Evolutionary conservation across 805 yeast genomes (phyloP), one percentile per base, ranked within the genome.

Genomic region (Zygoascus tannicola): DNA sequence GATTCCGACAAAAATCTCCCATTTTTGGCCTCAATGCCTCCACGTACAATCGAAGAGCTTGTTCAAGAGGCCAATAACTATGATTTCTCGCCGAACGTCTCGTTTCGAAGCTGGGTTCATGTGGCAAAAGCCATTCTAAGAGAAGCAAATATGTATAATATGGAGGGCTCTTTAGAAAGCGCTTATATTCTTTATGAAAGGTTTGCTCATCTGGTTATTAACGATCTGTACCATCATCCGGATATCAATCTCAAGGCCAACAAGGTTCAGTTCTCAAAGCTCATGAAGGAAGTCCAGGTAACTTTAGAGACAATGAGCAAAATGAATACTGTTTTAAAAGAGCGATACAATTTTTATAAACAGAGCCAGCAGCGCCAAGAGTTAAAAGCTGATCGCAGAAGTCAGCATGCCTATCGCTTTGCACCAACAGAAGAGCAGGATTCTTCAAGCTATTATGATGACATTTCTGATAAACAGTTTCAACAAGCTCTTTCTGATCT

Each of bases 111-210:
- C 19, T 80, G 85, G 71, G 53, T 80, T 23, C 70, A 79, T 44
- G 71, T 80, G 39, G 77, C 73, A 42, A 66, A 61, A 37, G 70
- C 69, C 15, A 63, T 71, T 45, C 49, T 47, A n/a, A 46, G 48
- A 3, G 58, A 71, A 63, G 74, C 78, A 0, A 62, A 64, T 23
- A 58, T 70, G 18, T 76, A 69, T 56, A 65, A 65, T 16, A 56
- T 59, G 18, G 74, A 69, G 35, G 63, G 66, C 14, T 65, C 71
- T 22, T 55, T 63, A 35, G 70, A 68, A 35, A 74, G 72, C 46
- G 75, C 85, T 0, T 81, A 73, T 53, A 59, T 76, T 23, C 60
- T 77, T 44, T 78, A 78, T 53, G 62, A 73, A 37, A 60, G 87
- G 44, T 79, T 75, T 51, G 70, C 80, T 19, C 84, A 81, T 47